Percentiles rank a stretch among this genome's conserved stretches.
These are phyloP conservation scores for Metarhizium robertsii DNA, from an alignment of 2,329 filamentous ascomycete genomes.

Conservation along the genomic window DNA sequence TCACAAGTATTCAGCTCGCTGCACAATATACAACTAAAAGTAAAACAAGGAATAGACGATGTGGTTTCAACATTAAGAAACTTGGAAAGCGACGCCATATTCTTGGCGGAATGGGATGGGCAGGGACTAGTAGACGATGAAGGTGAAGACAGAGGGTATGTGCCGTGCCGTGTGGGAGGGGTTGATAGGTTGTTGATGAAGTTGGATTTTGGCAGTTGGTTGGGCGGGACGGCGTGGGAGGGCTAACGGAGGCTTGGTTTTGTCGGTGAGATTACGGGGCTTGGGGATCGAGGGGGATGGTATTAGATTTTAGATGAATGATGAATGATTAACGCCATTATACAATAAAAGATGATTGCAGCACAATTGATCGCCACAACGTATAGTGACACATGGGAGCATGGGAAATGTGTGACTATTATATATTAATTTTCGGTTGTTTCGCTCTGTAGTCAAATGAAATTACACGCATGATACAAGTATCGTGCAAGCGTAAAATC, in stretches of 20 bases:
- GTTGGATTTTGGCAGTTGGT: constrained; percentile 61
- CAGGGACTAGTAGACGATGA: constrained; percentile 27
- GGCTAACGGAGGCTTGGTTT: constrained; percentile 2
- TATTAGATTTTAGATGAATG: not conserved
- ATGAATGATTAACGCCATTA: not conserved
- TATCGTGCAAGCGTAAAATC: too few relatives aligned
- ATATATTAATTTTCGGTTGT: too few relatives aligned
- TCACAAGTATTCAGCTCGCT: constrained; percentile 56
- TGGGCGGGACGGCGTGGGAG: constrained; percentile 24
- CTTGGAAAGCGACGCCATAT: constrained; percentile 34
- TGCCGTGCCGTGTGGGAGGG: constrained; percentile 64
- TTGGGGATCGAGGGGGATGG: not conserved
- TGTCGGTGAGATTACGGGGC: not conserved
- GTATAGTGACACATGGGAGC: not conserved
- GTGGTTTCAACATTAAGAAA: constrained; percentile 48
- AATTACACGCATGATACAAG: too few relatives aligned
- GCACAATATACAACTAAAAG: constrained; percentile 48
- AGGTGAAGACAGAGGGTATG: constrained; percentile 40
- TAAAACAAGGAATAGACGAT: constrained; percentile 59
- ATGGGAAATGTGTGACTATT: not conserved
- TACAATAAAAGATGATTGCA: not conserved
- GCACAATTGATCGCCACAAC: not conserved
- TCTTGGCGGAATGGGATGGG: constrained; percentile 35
- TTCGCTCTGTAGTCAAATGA: too few relatives aligned
- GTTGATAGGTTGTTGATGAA: constrained; percentile 87